These are phyloP conservation scores for Aureobasidium leucospermi DNA, from an alignment of 2,329 filamentous ascomycete genomes.

Conservation along the genomic window DNA sequence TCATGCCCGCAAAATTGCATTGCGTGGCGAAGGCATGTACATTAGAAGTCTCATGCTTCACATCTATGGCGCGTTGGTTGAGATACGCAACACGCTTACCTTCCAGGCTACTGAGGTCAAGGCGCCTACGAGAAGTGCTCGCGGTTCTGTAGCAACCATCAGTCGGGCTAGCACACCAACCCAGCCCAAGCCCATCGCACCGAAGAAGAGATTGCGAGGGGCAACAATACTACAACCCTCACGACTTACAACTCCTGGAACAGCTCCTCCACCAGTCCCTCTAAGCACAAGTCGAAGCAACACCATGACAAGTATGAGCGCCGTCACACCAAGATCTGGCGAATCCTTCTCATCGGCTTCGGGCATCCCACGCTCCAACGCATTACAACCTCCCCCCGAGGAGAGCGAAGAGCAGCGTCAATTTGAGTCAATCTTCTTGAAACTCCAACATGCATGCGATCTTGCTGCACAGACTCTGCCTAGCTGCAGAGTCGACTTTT, in stretches of 20 bases:
- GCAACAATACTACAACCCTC: constrained; percentile 43
- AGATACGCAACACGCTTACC: constrained; percentile 52
- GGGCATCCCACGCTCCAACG: constrained; percentile 37
- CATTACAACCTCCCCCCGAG: constrained; percentile 36
- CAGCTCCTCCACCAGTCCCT: constrained; percentile 34
- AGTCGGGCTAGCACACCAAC: constrained; percentile 38
- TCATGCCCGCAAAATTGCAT: constrained; percentile 44
- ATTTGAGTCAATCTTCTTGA: constrained; percentile 77
- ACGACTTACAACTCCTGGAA: constrained; percentile 26
- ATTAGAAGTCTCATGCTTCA: constrained; percentile 53
- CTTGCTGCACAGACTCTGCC: constrained; percentile 67
- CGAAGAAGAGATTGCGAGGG: constrained; percentile 41
- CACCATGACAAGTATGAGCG: constrained; percentile 42
- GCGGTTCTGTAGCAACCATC: constrained; percentile 25
- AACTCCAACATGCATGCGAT: constrained; percentile 66
- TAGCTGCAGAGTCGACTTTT: constrained; percentile 59
- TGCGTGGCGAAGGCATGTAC: constrained; percentile 49
- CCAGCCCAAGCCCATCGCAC: constrained; percentile 34
- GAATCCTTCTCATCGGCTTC: constrained; percentile 59
- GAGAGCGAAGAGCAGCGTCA: constrained; percentile 67
- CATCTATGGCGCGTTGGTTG: constrained; percentile 51
- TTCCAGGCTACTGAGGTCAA: constrained; percentile 40
- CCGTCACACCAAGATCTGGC: constrained; percentile 66
- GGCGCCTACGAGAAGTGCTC: constrained; percentile 20
- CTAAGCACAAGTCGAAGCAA: constrained; percentile 47